A percentile compares a stretch with the other conserved stretches of the same genome.
Evolutionary conservation across 208 protist genomes (phyloP).

Genomic region (Leishmania arabica): DNA sequence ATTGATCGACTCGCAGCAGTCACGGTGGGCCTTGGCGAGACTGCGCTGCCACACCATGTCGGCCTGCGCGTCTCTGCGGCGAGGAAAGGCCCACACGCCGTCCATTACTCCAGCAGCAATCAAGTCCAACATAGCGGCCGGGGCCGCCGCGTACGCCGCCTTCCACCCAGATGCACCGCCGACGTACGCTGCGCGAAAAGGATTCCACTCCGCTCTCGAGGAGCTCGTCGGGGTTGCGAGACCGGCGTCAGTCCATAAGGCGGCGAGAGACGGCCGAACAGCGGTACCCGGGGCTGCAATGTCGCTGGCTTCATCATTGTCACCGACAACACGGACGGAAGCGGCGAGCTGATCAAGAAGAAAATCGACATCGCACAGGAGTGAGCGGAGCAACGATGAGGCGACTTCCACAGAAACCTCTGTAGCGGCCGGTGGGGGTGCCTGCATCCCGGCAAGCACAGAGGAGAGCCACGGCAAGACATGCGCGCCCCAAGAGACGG

Average conservation of each 20-base stretch:
- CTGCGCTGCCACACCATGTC: constrained; percentile 5
- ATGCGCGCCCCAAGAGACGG: background rate
- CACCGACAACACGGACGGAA: background rate
- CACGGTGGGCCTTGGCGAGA: constrained; percentile 16
- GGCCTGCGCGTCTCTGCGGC: background rate
- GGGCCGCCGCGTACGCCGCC: constrained; percentile 7
- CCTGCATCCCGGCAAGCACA: constrained; percentile 1
- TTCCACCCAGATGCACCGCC: constrained; percentile 12
- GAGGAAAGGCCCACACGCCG: constrained; percentile 5
- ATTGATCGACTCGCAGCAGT: constrained; percentile 21
- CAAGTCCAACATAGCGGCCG: constrained; percentile 20
- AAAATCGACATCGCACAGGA: constrained; percentile 1
- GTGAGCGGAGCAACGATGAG: constrained; percentile 1
- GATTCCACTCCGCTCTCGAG: constrained; percentile 5
- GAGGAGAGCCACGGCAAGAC: constrained; percentile 4
- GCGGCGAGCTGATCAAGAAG: constrained; percentile 11
- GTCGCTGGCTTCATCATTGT: background rate
- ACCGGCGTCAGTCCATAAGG: constrained; percentile 9
- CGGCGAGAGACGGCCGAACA: background rate
- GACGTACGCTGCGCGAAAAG: constrained; percentile 3
- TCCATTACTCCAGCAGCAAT: constrained; percentile 24
- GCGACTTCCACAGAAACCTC: constrained; percentile 1
- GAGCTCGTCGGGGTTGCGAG: background rate
- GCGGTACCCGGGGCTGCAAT: background rate
- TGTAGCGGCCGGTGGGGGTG: background rate